Conservation (phyloP, 176 grass and related monocot species). For the Leersia perrieri region DNA sequence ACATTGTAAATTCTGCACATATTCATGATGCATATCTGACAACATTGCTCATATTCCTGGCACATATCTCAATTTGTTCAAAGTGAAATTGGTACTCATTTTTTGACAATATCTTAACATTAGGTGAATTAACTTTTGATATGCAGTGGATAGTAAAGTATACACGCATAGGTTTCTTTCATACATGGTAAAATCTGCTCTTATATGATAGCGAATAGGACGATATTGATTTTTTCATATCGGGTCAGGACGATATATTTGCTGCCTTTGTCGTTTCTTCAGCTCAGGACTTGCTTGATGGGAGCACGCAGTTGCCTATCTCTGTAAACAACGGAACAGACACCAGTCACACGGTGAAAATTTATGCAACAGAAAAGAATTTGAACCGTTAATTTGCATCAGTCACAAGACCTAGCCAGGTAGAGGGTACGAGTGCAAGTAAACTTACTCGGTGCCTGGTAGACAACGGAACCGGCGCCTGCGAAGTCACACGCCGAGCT, state of each 20-base stretch:
- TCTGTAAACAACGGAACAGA: conserved; percentile 16
- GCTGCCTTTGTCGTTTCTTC: background rate
- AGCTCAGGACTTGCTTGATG: conserved; percentile 21
- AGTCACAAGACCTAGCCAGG: conserved; percentile 2
- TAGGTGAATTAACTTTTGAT: background rate
- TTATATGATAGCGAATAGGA: background rate
- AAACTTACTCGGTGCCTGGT: conserved; percentile 11
- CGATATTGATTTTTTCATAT: background rate
- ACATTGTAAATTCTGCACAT: no score
- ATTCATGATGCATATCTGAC: no score
- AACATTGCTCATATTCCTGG: no score
- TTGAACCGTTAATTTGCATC: no score
- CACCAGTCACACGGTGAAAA: background rate
- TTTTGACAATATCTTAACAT: no score
- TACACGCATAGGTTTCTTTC: background rate
- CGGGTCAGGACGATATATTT: no score
- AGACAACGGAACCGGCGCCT: conserved; percentile 27
- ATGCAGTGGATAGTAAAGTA: background rate
- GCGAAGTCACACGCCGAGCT: conserved; percentile 25
- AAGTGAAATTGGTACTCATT: no score
- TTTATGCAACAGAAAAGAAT: no score
- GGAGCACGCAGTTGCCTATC: conserved; percentile 44
- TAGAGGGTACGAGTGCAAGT: conserved; percentile 21
- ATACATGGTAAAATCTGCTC: background rate
- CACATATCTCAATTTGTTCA: no score